Percentiles rank a stretch among this genome's conserved stretches.
These are phyloP conservation scores for Penicillium atrosanguineum DNA, from an alignment of 495 filamentous ascomycete species.

Conservation along the genomic window DNA sequence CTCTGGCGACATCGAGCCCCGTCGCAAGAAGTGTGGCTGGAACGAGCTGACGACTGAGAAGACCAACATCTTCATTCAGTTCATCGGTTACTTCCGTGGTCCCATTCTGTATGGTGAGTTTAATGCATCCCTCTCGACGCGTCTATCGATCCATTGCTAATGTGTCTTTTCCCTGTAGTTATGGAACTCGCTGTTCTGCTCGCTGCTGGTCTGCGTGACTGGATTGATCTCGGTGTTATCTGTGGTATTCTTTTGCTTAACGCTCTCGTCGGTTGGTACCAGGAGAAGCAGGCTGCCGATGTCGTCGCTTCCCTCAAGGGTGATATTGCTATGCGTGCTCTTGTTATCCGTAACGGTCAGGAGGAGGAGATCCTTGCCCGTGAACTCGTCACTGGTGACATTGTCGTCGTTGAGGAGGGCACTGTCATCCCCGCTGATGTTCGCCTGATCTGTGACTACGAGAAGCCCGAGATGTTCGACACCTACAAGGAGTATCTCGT, in stretches of 20 bases:
- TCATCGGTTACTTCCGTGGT: constrained; percentile 76
- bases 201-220: constrained; percentile 76
- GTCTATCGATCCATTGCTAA: constrained; percentile 3
- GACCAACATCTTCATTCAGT: constrained; percentile 72
- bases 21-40: constrained; percentile 65
- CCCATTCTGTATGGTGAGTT: constrained; percentile 79
- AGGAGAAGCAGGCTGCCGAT: constrained; percentile 84
- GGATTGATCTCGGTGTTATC: constrained; percentile 85
- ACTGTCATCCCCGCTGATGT: constrained; percentile 71
- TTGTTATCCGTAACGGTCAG: constrained; percentile 67
- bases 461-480: constrained; percentile 66
- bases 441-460: constrained; percentile 74
- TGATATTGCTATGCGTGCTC: constrained; percentile 78
- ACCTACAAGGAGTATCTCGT: constrained; percentile 67
- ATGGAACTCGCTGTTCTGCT: constrained; percentile 83
- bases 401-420: constrained; percentile 77
- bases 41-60: constrained; percentile 78
- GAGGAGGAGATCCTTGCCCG: constrained; percentile 73
- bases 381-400: constrained; percentile 79
- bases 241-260: constrained; percentile 79
- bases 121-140: neutral
- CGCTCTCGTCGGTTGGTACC: constrained; percentile 79
- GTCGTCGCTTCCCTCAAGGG: constrained; percentile 78
- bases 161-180: constrained; percentile 43
- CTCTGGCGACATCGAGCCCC: constrained; percentile 56